Conservation (phyloP, 148 eudicot genomes). For the Rhododendron griersonianum region DNA sequence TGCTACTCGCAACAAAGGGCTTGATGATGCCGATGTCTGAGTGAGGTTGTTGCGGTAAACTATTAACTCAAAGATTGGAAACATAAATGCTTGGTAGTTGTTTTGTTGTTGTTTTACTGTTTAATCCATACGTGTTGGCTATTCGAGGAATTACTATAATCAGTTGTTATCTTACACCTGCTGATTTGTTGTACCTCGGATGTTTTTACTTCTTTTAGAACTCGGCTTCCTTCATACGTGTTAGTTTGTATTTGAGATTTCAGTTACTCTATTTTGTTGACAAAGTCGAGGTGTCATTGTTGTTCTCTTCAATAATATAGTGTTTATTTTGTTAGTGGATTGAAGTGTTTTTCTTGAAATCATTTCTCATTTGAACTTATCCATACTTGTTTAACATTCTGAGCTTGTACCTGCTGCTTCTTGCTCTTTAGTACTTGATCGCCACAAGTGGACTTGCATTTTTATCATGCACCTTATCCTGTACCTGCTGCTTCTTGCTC, state of each 20-base stretch:
- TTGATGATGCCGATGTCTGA: slow-evolving; percentile 11
- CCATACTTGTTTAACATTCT: not conserved
- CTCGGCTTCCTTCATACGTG: not conserved
- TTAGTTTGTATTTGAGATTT: not conserved
- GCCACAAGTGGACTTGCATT: not conserved
- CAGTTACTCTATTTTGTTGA: not conserved
- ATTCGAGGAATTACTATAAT: not conserved
- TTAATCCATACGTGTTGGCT: not conserved
- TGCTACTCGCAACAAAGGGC: slow-evolving; percentile 8
- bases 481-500: too few relatives aligned
- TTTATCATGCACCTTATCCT: too few relatives aligned
- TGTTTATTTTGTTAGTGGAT: not conserved
- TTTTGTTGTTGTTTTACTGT: not conserved
- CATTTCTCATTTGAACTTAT: not conserved
- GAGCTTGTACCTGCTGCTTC: not conserved
- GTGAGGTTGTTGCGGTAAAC: not conserved
- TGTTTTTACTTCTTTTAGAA: not conserved
- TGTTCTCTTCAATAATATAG: not conserved
- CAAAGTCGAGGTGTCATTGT: not conserved
- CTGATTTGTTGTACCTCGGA: not conserved
- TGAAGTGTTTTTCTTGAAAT: not conserved
- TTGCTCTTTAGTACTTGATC: not conserved
- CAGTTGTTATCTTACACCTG: not conserved
- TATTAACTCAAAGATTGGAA: not conserved
- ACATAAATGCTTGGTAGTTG: not conserved